Evolutionary conservation across 2,329 filamentous ascomycete species (phyloP).

Genomic region (Paecilomyces sp.): DNA sequence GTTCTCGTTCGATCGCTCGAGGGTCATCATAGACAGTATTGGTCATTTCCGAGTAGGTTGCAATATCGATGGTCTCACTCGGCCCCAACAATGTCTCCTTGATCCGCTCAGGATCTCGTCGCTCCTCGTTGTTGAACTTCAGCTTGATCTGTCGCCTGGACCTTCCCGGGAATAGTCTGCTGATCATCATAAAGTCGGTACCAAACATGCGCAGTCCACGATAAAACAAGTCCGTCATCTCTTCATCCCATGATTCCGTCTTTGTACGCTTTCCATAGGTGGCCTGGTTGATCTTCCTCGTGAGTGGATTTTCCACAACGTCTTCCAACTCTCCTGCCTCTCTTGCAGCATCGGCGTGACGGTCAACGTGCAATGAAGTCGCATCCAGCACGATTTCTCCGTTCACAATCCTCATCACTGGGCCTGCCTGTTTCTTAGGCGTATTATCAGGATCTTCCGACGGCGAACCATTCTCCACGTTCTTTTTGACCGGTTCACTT

Average conservation of each 20-base stretch:
- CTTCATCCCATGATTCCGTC: slow-evolving; percentile 49
- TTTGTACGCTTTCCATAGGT: slow-evolving; percentile 45
- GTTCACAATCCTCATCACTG: slow-evolving; percentile 48
- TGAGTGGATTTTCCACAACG: slow-evolving; percentile 40
- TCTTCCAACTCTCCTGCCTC: slow-evolving; percentile 41
- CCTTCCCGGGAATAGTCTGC: slow-evolving; percentile 53
- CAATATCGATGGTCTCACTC: slow-evolving; percentile 36
- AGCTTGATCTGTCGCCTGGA: slow-evolving; percentile 57
- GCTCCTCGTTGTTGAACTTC: slow-evolving; percentile 58
- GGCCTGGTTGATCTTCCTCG: slow-evolving; percentile 39
- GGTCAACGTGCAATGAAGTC: slow-evolving; percentile 47
- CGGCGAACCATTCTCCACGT: slow-evolving; percentile 14
- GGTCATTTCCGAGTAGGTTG: slow-evolving; percentile 39
- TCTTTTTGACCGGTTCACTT: slow-evolving; percentile 19
- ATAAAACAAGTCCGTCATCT: slow-evolving; percentile 56
- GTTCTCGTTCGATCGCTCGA: slow-evolving; percentile 29
- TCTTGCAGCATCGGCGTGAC: slow-evolving; percentile 45
- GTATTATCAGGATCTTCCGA: slow-evolving; percentile 11
- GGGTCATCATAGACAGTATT: slow-evolving; percentile 38
- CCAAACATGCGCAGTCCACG: slow-evolving; percentile 56
- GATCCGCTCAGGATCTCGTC: slow-evolving; percentile 46
- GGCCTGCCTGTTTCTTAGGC: slow-evolving; percentile 28
- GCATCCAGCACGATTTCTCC: slow-evolving; percentile 51
- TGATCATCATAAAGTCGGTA: slow-evolving; percentile 59
- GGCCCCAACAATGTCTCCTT: slow-evolving; percentile 44